Evolutionary conservation across 2,329 filamentous ascomycete species (phyloP), one percentile per base, ranked within the genome.

Genomic region (Ilyonectria sp.): DNA sequence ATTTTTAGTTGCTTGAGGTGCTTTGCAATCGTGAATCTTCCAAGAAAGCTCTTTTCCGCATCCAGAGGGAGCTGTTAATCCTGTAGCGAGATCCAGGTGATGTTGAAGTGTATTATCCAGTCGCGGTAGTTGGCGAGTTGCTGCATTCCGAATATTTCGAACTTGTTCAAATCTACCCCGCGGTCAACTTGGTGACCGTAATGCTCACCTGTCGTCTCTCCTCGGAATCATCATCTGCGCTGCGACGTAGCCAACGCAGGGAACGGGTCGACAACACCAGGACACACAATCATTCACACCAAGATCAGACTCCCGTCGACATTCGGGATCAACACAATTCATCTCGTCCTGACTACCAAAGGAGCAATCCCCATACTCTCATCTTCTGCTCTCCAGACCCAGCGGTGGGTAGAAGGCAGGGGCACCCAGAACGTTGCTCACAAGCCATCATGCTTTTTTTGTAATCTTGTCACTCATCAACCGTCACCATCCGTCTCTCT

Each of bases 311-410:
- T 72, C 75, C 72, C 76, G 66, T 71, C 75, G 62, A 66, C 71
- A 67, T 75, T 17, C 69, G 73, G 71, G 76, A 72, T 79, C 77
- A 79, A 79, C 78, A 74, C 76, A 77, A 73, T 79, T 78, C 78
- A 77, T 79, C 77, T 79, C 78, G 75, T 79, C 78, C 76, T 79
- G 78, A 77, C 78, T 81, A 81, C 75, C 79, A 78, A 78, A 76
- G 72, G 71, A 75, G 72, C 74, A 76, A 68, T 67, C 70, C 72
- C 71, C 69, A 72, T 69, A 70, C 72, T 75, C 69, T 75, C 69
- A 69, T 71, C 68, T 65, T 73, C 65, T 65, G 60, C 55, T 67
- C 67, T 66, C 67, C 69, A 69, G 65, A 67, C 65, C 67, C 62
- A 37, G 43, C 44, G 31, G 59, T 53, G 49, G 62, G 31, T 64